Evolutionary conservation across 2,329 filamentous ascomycete species (phyloP).

Genomic region (Amphichorda felina): DNA sequence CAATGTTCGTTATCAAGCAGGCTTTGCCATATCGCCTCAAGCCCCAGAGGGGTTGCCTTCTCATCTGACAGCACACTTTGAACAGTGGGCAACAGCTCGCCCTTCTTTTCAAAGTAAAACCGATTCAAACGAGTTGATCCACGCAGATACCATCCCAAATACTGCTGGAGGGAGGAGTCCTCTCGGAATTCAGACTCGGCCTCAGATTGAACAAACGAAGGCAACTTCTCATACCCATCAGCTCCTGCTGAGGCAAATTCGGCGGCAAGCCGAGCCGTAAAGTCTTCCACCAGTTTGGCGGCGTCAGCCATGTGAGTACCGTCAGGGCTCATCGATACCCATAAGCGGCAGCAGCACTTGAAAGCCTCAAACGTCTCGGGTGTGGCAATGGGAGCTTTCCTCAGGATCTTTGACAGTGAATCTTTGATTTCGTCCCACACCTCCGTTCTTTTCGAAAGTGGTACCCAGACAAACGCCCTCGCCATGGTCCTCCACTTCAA

Average conservation of each 20-base stretch:
- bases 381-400: conserved; percentile 17
- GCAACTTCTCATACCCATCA: conserved; percentile 11
- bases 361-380: conserved; percentile 27
- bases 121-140: conserved; percentile 18
- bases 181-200: conserved; percentile 12
- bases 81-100: conserved; percentile 12
- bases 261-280: conserved; percentile 18
- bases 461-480: conserved; percentile 21
- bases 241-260: conserved; percentile 13
- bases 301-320: conserved; percentile 15
- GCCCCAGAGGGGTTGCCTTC: conserved; percentile 6
- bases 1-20: conserved; percentile 25
- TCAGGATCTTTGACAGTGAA: conserved; percentile 18
- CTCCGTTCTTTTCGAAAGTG: conserved; percentile 13
- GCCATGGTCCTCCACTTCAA: conserved; percentile 29
- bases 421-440: conserved; percentile 21
- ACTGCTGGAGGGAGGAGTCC: conserved; percentile 15
- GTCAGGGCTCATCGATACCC: conserved; percentile 25
- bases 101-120: conserved; percentile 13
- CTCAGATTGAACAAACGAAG: conserved; percentile 6
- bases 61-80: conserved; percentile 10
- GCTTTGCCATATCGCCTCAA: conserved; percentile 15
- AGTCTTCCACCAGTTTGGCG: conserved; percentile 17
- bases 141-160: conserved; percentile 20
- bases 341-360: conserved; percentile 23